Evolutionary conservation across 2,329 filamentous ascomycete genomes (phyloP).

Genomic region (Amauroascus niger): DNA sequence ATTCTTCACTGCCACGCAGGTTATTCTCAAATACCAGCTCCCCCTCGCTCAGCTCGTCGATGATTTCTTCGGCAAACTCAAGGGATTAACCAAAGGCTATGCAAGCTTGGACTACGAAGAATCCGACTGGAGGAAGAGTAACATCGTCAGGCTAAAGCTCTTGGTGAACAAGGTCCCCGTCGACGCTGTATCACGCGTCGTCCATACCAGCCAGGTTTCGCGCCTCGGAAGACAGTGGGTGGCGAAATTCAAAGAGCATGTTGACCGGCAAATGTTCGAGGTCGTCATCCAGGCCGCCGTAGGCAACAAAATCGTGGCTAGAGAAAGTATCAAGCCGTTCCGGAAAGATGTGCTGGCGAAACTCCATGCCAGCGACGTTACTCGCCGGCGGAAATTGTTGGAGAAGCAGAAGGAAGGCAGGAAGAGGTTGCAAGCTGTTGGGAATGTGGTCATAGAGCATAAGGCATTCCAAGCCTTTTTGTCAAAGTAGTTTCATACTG

Average conservation of each 20-base stretch:
- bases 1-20: conserved; percentile 85
- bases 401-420: conserved; percentile 96
- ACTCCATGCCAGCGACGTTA: conserved; percentile 81
- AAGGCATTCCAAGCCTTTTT: conserved; percentile 91
- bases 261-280: conserved; percentile 95
- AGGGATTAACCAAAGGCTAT: conserved; percentile 88
- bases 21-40: conserved; percentile 86
- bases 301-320: conserved; percentile 70
- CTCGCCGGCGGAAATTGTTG: conserved; percentile 70
- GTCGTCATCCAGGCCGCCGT: conserved; percentile 87
- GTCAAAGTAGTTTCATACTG: conserved; percentile 50
- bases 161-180: conserved; percentile 90
- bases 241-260: conserved; percentile 90
- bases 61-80: conserved; percentile 94
- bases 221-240: conserved; percentile 81
- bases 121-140: conserved; percentile 70
- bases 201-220: conserved; percentile 73
- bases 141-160: conserved; percentile 79
- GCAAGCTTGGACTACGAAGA: conserved; percentile 96
- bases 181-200: conserved; percentile 83
- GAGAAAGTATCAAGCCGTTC: conserved; percentile 94
- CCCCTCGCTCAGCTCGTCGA: conserved; percentile 86
- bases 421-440: conserved; percentile 66
- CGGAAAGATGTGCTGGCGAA: conserved; percentile 91
- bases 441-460: conserved; percentile 93